A percentile compares a stretch with the other conserved stretches of the same genome.
These are phyloP conservation scores for Holtermanniella nyarrowii DNA, from an alignment of 768 basidiomycete species.

Conservation along the genomic window DNA sequence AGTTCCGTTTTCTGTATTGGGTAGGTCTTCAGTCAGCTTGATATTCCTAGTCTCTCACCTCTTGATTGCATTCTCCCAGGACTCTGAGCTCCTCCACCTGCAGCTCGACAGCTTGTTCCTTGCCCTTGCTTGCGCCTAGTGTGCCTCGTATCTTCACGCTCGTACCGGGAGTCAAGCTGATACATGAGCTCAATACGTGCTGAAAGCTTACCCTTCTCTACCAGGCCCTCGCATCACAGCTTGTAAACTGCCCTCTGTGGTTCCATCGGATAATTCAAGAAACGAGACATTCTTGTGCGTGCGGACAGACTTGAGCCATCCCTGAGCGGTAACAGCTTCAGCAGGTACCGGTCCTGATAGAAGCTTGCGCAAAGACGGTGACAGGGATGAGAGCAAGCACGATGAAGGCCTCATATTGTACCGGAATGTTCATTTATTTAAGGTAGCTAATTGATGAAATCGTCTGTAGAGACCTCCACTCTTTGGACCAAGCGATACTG, in stretches of 20 bases:
- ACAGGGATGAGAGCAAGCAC: slow-evolving; percentile 3
- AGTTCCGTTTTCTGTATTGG: slow-evolving; percentile 86
- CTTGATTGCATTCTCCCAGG: slow-evolving; percentile 53
- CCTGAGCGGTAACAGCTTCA: slow-evolving; percentile 49
- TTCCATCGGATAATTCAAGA: slow-evolving; percentile 66
- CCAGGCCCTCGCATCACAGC: slow-evolving; percentile 56
- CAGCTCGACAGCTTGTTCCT: slow-evolving; percentile 50
- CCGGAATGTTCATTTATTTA: too few species aligned
- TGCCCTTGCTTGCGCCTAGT: slow-evolving; percentile 47
- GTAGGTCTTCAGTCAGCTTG: slow-evolving; percentile 52
- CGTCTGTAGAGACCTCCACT: too few species aligned
- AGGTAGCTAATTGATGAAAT: too few species aligned
- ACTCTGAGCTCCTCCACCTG: slow-evolving; percentile 47
- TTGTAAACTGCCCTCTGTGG: slow-evolving; percentile 59
- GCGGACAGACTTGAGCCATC: slow-evolving; percentile 78
- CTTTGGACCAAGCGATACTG: too few species aligned
- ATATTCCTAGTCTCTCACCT: slow-evolving; percentile 39
- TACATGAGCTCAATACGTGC: background rate
- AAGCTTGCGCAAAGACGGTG: slow-evolving; percentile 5
- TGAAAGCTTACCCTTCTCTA: slow-evolving; percentile 26
- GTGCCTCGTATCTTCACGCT: slow-evolving; percentile 49
- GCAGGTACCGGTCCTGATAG: background rate
- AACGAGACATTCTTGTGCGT: slow-evolving; percentile 84
- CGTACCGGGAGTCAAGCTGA: slow-evolving; percentile 50
- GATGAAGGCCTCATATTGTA: slow-evolving; percentile 5